Percentiles rank a stretch among this genome's conserved stretches.
Conservation (phyloP, 2,329 filamentous ascomycete genomes). For the Fusarium cicatricum region DNA sequence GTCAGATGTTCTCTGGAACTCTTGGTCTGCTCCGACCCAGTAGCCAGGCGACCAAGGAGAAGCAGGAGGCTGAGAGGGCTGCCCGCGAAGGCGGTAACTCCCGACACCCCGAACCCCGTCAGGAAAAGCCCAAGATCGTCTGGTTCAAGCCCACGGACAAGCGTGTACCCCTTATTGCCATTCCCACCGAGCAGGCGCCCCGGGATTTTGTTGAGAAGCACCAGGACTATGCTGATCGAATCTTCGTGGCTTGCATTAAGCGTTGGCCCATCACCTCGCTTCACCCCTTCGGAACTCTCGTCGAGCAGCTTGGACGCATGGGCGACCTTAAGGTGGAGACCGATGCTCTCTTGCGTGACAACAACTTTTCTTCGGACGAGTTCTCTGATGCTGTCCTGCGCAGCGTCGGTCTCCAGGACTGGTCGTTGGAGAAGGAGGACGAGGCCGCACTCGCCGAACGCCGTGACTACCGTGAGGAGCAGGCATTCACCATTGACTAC, state of each 20-base stretch:
- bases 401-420: constrained; percentile 91
- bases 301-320: constrained; percentile 97
- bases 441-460: constrained; percentile 76
- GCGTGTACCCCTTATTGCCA: constrained; percentile 96
- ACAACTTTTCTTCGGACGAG: constrained; percentile 98
- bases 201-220: constrained; percentile 99
- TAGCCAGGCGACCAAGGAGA: constrained; percentile 98
- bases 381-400: constrained; percentile 96
- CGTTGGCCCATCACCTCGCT: constrained; percentile 99
- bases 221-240: constrained; percentile 95
- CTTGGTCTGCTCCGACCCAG: constrained; percentile 93
- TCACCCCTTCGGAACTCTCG: constrained; percentile 96
- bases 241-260: constrained; percentile 99
- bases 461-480: constrained; percentile 89
- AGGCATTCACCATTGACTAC: constrained; percentile 90
- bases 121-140: constrained; percentile 98
- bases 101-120: constrained; percentile 78
- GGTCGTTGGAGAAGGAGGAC: constrained; percentile 85
- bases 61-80: constrained; percentile 95
- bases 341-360: constrained; percentile 94
- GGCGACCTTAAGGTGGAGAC: constrained; percentile 98
- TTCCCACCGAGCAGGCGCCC: constrained; percentile 96
- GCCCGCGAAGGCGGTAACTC: constrained; percentile 81
- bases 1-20: constrained; percentile 99
- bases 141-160: constrained; percentile 99